Base-by-base conservation (phyloP, 2,329 filamentous ascomycete species). In the Pestalotiopsis sp. region DNA sequence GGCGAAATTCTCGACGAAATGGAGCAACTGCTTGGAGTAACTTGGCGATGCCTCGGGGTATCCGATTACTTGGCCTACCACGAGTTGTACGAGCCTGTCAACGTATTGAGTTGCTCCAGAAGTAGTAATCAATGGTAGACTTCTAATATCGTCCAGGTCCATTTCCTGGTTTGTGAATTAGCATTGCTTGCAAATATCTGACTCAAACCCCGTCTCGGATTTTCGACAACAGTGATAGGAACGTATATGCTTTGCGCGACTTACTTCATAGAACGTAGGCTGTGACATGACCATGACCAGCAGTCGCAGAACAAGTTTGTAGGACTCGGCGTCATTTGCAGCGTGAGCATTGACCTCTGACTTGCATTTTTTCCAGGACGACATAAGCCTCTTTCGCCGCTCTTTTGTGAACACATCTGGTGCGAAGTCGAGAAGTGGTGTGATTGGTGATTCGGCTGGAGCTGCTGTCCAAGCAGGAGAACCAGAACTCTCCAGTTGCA, bases 261-360 rank as follows among this genome's bases (percentile, higher is more conserved):
- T 52, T 67, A 78, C 76, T 58, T 75, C 73, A 60, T 78, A 78
- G 61, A 77, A 77, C 10, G 75, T 78, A 22, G 75, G 75, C 63
- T 77, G 76, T 66, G 73, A 71, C 71, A 76, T 75, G 13, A 78
- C 70, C 64, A 69, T 71, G 2, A 74, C 68, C 22, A 78, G 66
- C 39, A 78, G 48, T n/a, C 74, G 70, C 48, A 78, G 68, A 35
- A 77, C 65, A 2, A 70, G 68, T 24, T 67, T 60, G 9, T 72
- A 70, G 62, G 73, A 78, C 17, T 67, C 57, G n/a, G 68, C 52
- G 55, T 76, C 66, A 9, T 72, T 65, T 13, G 71, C 68, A 35
- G 70, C 72, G 24, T 67, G 65, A 38, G 68, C 67, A 44, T 68
- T 69, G 44, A 77, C 72, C 26, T 62, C 66, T 3, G 67, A 64